These are phyloP conservation scores for Chlamydomonas sp. DNA, from an alignment of 139 green algal genomes.

Conservation along the genomic window DNA sequence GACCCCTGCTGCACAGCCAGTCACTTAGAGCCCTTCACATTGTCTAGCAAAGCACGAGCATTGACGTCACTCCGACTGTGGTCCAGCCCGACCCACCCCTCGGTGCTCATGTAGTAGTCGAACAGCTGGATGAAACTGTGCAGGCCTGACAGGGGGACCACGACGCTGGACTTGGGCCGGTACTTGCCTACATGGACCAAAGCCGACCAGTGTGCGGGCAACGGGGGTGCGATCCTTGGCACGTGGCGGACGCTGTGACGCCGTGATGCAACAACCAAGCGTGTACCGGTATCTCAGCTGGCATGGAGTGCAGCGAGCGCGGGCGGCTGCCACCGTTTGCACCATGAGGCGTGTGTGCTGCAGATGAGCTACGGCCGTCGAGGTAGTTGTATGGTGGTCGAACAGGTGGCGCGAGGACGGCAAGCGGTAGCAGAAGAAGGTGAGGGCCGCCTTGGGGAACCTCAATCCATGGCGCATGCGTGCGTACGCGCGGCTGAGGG, in stretches of 20 bases:
- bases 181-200: constrained; percentile 2
- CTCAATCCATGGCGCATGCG: not conserved
- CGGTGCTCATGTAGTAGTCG: constrained; percentile 31
- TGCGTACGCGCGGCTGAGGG: too few relatives aligned
- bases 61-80: too few relatives aligned
- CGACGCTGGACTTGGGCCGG: constrained; percentile 27
- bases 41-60: too few relatives aligned
- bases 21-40: too few relatives aligned
- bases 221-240: not conserved
- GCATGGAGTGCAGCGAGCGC: too few relatives aligned
- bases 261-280: not conserved
- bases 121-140: constrained; percentile 41
- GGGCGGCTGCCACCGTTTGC: too few relatives aligned
- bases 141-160: constrained; percentile 22
- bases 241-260: not conserved
- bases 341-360: too few relatives aligned
- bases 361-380: too few relatives aligned
- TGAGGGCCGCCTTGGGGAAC: not conserved
- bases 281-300: too few relatives aligned
- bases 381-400: not conserved
- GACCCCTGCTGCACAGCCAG: too few relatives aligned
- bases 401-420: not conserved
- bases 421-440: not conserved
- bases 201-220: not conserved
- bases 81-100: not conserved